Conservation (phyloP, 495 filamentous ascomycete species). For the Saxophila tyrrhenica region DNA sequence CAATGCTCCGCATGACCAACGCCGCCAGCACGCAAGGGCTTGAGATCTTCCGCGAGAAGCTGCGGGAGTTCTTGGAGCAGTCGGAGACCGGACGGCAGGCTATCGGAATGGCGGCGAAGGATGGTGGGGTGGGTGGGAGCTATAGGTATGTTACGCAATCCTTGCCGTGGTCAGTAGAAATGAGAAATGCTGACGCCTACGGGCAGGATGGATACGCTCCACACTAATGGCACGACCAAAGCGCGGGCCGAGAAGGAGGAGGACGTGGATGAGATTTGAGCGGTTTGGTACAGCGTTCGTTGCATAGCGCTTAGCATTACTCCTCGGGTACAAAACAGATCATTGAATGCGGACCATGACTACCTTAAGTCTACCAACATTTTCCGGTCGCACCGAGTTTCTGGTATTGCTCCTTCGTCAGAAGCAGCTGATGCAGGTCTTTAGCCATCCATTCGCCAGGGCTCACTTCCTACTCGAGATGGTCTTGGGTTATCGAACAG, state of each 20-base stretch:
- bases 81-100: slow-evolving; percentile 71
- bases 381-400: no score
- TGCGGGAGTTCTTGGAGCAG: slow-evolving; percentile 75
- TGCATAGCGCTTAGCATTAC: neutral
- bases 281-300: neutral
- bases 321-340: neutral
- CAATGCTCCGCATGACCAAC: slow-evolving; percentile 86
- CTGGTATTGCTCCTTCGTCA: no score
- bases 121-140: neutral
- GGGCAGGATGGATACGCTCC: slow-evolving; percentile 42
- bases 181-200: neutral
- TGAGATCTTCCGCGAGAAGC: slow-evolving; percentile 76
- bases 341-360: no score
- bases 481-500: no score
- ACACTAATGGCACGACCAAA: slow-evolving; percentile 48
- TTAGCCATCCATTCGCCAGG: no score
- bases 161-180: no score
- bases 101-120: slow-evolving; percentile 47
- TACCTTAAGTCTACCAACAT: no score
- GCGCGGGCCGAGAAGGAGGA: slow-evolving; percentile 21
- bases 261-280: slow-evolving; percentile 41
- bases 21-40: slow-evolving; percentile 77
- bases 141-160: slow-evolving; percentile 10
- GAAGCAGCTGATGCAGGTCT: no score
- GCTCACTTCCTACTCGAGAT: no score